Evolutionary conservation across 2,329 filamentous ascomycete genomes (phyloP), one percentile per base, ranked within the genome.

Genomic region (Paraphoma chrysanthemicola): DNA sequence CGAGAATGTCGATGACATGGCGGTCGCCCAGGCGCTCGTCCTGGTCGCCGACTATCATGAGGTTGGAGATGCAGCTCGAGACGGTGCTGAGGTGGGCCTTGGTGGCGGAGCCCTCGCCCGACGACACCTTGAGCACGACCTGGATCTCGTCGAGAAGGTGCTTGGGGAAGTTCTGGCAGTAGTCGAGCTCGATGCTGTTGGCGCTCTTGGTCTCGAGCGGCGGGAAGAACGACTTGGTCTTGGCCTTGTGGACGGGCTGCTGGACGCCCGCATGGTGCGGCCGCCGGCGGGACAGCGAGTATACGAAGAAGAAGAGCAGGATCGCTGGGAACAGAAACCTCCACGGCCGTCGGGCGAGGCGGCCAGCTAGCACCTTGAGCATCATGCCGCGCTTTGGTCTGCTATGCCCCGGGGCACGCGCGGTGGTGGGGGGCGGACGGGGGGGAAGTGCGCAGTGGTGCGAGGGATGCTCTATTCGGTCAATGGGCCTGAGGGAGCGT

Each of bases 1-100:
- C 78, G n/a, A 86, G 76, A 44, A 75, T 72, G 57, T 77, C 75
- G 57, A 81, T 79, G 66, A 86, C 80, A 55, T 83, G 76, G 72
- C 78, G 51, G 80, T 79, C 54, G 79, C 83, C 53, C 75, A 79
- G 54, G 82, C 79, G 77, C 67, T 87, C 84, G 38, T 83, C 83
- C 54, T 82, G 82, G 71, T 88, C 86, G 52, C 85, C 87, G 67
- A 85, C 86, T 59, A 88, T 81, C 43, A 83, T 77, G 46, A 82
- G 81, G 67, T 87, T 78, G 17, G 81, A 79, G 56, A 85, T 81
- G 68, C 81, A 86, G 17, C 82, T 81, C 44, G 84, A 85, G 33
- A 83, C 81, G 60, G 80, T 85, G 42, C 78, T 70, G 44, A 87
- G 73, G 51, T 85, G 83, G 3, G 82, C 78, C 29, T 80, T 74